A percentile compares a stretch with the other conserved stretches of the same genome.
These are phyloP conservation scores for Penicillium capsulatum DNA, from an alignment of 2,329 filamentous ascomycete genomes.

Conservation along the genomic window DNA sequence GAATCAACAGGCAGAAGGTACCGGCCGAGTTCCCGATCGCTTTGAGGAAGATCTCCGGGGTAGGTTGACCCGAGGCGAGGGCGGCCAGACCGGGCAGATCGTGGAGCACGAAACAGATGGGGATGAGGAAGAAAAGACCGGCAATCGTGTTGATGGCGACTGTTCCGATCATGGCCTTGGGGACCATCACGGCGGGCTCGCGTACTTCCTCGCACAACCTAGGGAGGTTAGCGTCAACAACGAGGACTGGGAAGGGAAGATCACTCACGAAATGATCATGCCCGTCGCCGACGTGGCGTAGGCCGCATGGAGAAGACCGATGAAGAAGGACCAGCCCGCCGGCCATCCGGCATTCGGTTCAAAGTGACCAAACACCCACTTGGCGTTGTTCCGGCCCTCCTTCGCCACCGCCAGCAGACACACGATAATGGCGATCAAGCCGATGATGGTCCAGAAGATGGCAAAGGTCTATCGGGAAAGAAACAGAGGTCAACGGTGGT, in stretches of 20 bases:
- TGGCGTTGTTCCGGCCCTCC: conserved; percentile 58
- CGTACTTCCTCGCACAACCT: conserved; percentile 64
- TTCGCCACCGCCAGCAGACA: conserved; percentile 66
- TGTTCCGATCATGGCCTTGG: conserved; percentile 64
- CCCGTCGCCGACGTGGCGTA: conserved; percentile 67
- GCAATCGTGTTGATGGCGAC: conserved; percentile 62
- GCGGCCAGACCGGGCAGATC: conserved; percentile 58
- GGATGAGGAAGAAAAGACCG: conserved; percentile 63
- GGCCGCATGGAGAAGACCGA: conserved; percentile 60
- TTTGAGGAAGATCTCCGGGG: conserved; percentile 67
- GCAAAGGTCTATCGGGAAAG: conserved; percentile 68
- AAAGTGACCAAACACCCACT: conserved; percentile 53
- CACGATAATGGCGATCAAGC: conserved; percentile 59
- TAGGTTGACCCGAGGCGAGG: conserved; percentile 66
- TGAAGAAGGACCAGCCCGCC: conserved; percentile 65
- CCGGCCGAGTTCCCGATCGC: conserved; percentile 66
- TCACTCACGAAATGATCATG: conserved; percentile 70
- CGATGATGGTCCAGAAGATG: conserved; percentile 64
- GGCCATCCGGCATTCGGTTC: conserved; percentile 66
- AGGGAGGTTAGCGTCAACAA: conserved; percentile 9
- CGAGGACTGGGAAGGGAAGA: not conserved
- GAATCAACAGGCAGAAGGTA: conserved; percentile 67
- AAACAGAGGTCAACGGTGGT: no score
- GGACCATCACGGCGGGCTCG: conserved; percentile 61
- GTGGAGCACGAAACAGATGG: conserved; percentile 69